A percentile compares a stretch with the other conserved stretches of the same genome.
Evolutionary conservation across 805 yeast genomes (phyloP).

Genomic region (Yamadazyma kitorensis): DNA sequence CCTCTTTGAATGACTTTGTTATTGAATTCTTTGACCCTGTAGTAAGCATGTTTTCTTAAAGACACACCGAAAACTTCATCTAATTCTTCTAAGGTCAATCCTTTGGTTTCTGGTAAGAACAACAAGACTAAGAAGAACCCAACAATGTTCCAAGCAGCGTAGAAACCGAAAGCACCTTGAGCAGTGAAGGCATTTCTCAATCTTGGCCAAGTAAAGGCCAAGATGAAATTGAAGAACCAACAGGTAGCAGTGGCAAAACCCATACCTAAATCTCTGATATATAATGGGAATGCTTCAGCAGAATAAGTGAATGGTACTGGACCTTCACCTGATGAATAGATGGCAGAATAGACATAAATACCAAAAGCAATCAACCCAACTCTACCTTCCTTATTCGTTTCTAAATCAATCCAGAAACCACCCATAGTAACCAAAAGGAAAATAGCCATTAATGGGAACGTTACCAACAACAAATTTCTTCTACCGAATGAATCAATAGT

Average conservation of each 20-base stretch:
- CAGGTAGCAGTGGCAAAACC: slow-evolving; percentile 72
- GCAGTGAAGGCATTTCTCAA: slow-evolving; percentile 62
- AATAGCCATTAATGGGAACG: slow-evolving; percentile 64
- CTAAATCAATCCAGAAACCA: slow-evolving; percentile 64
- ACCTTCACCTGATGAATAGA: slow-evolving; percentile 83
- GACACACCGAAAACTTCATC: slow-evolving; percentile 71
- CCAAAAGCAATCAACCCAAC: slow-evolving; percentile 70
- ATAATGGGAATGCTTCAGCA: slow-evolving; percentile 78
- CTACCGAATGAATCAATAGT: slow-evolving; percentile 80
- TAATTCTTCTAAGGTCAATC: slow-evolving; percentile 70
- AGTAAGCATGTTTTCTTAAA: slow-evolving; percentile 50
- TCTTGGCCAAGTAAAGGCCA: slow-evolving; percentile 79
- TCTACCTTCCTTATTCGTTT: slow-evolving; percentile 44
- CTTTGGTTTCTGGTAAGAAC: slow-evolving; percentile 66
- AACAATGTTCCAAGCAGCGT: slow-evolving; percentile 78
- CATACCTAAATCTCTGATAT: slow-evolving; percentile 78
- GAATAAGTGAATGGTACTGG: slow-evolving; percentile 89
- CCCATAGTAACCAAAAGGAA: slow-evolving; percentile 63
- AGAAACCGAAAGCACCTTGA: slow-evolving; percentile 86
- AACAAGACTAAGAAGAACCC: slow-evolving; percentile 71
- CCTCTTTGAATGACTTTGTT: slow-evolving; percentile 44
- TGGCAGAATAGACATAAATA: slow-evolving; percentile 67
- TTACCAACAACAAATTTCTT: slow-evolving; percentile 52
- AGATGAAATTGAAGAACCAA: slow-evolving; percentile 70
- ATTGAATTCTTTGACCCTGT: slow-evolving; percentile 29